A percentile compares a stretch with the other conserved stretches of the same genome.
Evolutionary conservation across 164 flowering plant species (phyloP).

Genomic region (Platanus orientalis): DNA sequence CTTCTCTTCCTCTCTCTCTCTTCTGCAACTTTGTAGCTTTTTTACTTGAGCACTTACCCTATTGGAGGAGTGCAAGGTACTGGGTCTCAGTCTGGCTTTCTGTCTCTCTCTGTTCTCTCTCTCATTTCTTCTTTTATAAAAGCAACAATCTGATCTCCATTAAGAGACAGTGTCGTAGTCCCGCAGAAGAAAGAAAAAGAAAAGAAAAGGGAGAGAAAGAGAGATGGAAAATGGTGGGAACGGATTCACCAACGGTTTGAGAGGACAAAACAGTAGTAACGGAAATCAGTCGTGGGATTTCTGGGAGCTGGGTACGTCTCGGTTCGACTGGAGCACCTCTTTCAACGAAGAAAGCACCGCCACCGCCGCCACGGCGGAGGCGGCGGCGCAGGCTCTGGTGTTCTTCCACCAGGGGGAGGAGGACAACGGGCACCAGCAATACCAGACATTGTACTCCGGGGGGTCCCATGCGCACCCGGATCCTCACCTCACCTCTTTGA

Average conservation of each 20-base stretch:
- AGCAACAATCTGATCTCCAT: slow-evolving; percentile 13
- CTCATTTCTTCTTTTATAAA: slow-evolving; percentile 18
- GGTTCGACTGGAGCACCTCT: slow-evolving; percentile 22
- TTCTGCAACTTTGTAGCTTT: too few relatives aligned
- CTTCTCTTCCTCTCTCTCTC: too few relatives aligned
- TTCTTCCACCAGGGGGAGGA: too few relatives aligned
- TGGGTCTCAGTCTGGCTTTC: too few relatives aligned
- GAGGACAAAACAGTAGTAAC: slow-evolving; percentile 25
- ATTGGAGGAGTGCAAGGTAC: not conserved
- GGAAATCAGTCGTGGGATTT: slow-evolving; percentile 22
- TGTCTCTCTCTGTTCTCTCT: too few relatives aligned
- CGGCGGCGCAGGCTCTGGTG: slow-evolving; percentile 19
- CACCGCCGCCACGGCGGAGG: not conserved
- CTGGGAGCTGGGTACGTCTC: slow-evolving; percentile 19
- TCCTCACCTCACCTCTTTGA: slow-evolving; percentile 57
- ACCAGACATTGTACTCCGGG: slow-evolving; percentile 18
- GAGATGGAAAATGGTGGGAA: slow-evolving; percentile 39
- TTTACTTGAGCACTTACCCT: not conserved
- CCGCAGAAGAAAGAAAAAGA: not conserved
- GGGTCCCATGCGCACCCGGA: slow-evolving; percentile 28
- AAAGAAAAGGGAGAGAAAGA: slow-evolving; percentile 3
- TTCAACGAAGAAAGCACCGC: not conserved
- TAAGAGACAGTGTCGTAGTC: not conserved
- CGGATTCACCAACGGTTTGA: slow-evolving; percentile 14
- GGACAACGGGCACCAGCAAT: not conserved